A percentile compares a stretch with the other conserved stretches of the same genome.
Evolutionary conservation across 768 basidiomycete genomes (phyloP).

Genomic region (Serendipita vermifera): DNA sequence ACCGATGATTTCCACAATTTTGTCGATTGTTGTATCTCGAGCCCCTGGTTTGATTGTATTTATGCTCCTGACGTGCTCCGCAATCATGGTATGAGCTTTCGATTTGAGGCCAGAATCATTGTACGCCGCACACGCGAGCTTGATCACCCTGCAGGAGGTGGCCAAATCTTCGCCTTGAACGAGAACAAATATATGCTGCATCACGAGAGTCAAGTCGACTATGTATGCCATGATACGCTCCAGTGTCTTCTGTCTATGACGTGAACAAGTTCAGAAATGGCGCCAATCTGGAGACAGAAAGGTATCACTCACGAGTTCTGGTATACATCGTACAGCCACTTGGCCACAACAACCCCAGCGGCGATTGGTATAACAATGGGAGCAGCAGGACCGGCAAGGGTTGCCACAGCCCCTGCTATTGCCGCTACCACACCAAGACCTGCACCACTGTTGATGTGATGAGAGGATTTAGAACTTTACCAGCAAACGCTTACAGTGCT

Average conservation of each 20-base stretch:
- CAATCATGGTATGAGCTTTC: neutral
- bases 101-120: neutral
- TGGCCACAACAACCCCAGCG: neutral
- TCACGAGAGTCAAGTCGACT: conserved; percentile 20
- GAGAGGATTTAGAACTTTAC: too few species aligned
- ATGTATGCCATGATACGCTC: conserved; percentile 20
- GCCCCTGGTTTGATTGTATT: neutral
- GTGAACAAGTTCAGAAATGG: neutral
- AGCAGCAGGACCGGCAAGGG: neutral
- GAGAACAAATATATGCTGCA: conserved; percentile 18
- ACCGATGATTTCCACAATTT: neutral
- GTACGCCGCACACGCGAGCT: conserved; percentile 1
- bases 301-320: neutral
- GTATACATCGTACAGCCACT: conserved; percentile 1
- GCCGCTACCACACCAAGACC: neutral
- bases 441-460: neutral
- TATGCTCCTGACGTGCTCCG: neutral
- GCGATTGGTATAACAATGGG: neutral
- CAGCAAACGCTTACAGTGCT: too few species aligned
- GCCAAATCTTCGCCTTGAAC: neutral
- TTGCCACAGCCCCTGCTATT: neutral
- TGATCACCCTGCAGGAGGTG: neutral
- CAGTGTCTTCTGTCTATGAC: conserved; percentile 7
- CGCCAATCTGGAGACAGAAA: too few species aligned
- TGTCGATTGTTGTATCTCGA: neutral